Evolutionary conservation across 305 asterid genomes (phyloP), one percentile per base, ranked within the genome.

Genomic region (Fraxinus greggii): DNA sequence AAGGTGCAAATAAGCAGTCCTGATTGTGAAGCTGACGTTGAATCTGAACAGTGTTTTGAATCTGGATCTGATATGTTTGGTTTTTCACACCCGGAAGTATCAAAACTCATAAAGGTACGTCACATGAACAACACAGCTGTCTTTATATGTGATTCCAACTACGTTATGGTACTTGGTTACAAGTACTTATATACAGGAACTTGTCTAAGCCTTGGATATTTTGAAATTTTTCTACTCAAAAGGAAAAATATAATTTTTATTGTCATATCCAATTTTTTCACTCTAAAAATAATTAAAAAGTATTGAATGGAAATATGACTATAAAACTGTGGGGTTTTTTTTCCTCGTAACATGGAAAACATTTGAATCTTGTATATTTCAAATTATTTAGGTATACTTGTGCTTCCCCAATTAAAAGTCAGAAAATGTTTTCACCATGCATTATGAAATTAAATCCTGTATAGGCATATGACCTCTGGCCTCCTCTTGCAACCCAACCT

Each of bases 11-110:
- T 80, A 82, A 87, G 87, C 70, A 87, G 81, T 83, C 80, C 86
- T 35, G 89, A 87, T 77, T 83, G 80, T 79, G 89, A 86, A 84
- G 85, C 92, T 51, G 80, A 73, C 26, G 83, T 38, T 81, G 84
- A 77, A 81, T 78, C 88, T 33, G 93, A 91, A 85, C 88, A 88
- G 88, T 72, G 59, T 86, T 93, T 90, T 79, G 88, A 86, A 73
- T 86, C 98, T 84, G 97, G 98, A 87, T 86, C 94, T 81, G 89
- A 78, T 80, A 92, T 93, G 98, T 95, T 95, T 89, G 98, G 98
- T 42, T 89, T 95, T 85, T 86, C 98, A 73, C 91, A 92, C 84
- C 97, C 97, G n/a, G 91, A 93, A 87, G 90, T 95, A 82, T 87
- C 90, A 65, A 87, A 89, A 89, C 95, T 95, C 84, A 89, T 95